Evolutionary conservation across 2,329 filamentous ascomycete genomes (phyloP), one percentile per base, ranked within the genome.

Genomic region (Elsinoe australis): DNA sequence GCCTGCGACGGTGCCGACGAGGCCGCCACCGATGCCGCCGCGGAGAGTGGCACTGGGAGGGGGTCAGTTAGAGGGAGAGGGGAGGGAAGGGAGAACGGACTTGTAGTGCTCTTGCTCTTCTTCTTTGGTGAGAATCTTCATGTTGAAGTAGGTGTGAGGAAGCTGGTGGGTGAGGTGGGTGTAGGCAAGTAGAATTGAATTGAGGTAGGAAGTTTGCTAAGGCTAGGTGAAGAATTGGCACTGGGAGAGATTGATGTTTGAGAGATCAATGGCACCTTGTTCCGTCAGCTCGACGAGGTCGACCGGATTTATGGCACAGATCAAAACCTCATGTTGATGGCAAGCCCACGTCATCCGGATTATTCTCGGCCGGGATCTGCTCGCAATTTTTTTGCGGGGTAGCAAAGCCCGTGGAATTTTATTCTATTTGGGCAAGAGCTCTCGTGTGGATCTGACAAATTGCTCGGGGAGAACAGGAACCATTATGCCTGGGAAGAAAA

Each of bases 91-190:
- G 50, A 47, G 21, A 14, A 56, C 69, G 44, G 68, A 80, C 78
- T 74, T 71, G 78, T 94, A 95, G 76, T 95, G 89, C 47, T 78
- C 85, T 52, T 74, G 66, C 71, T 95, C 89, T 71, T 95, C 87
- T 78, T 95, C 87, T 66, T 90, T 87, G 59, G 85, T 94, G 64
- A 96, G 77, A 63, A 96, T 74, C 83, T 95, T 96, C 92, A 96
- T 98, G 54, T 41, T 59, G 49, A 18, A 15, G 44, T 74, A 67
- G 24, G 12, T 28, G 45, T 22, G 33, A 8, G 18, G 15, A 15
- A 12, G 14, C 17, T 32, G 24, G 26, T 42, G 21, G 48, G 8
- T 12, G 28, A 28, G 38, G 36, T 19, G 26, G 6, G 10, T 29
- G 5, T n/a, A 10, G 39, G 28, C 2, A 18, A 26, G n/a, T 5